Evolutionary conservation across 805 yeast species (phyloP).

Genomic region (Aciculoconidium aculeatum): DNA sequence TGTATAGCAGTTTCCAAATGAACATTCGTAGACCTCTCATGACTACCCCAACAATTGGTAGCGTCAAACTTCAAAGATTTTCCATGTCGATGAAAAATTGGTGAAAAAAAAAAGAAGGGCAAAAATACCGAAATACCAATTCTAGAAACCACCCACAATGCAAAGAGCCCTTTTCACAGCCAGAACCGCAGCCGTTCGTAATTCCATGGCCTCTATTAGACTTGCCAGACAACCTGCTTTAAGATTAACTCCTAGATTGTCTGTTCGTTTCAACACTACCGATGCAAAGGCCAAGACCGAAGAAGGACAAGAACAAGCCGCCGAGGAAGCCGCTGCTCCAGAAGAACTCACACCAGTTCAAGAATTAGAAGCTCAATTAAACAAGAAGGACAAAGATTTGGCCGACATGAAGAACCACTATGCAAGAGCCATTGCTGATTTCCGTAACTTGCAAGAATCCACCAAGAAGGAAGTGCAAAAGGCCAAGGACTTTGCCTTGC

Average conservation of each 20-base stretch:
- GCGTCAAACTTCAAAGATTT: no score
- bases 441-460: constrained; percentile 86
- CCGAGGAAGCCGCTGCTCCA: constrained; percentile 6
- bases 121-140: no score
- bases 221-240: constrained; percentile 10
- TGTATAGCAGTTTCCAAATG: no score
- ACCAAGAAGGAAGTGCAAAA: constrained; percentile 82
- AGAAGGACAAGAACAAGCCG: constrained; percentile 4
- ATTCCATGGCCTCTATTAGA: constrained; percentile 10
- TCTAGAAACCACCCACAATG: constrained; percentile 11
- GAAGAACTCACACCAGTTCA: constrained; percentile 6
- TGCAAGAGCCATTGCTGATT: constrained; percentile 82
- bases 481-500: constrained; percentile 85
- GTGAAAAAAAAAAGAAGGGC: no score
- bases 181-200: constrained; percentile 12
- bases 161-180: constrained; percentile 21
- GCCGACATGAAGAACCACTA: constrained; percentile 81
- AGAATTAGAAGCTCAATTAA: constrained; percentile 48
- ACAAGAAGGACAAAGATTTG: constrained; percentile 61
- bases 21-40: no score
- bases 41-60: no score
- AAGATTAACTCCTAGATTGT: constrained; percentile 8
- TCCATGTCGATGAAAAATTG: no score
- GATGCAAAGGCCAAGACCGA: constrained; percentile 8
- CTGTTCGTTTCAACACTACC: constrained; percentile 15